These are phyloP conservation scores for Lachnellula subtilissima DNA, from an alignment of 2,329 filamentous ascomycete genomes.

Conservation along the genomic window DNA sequence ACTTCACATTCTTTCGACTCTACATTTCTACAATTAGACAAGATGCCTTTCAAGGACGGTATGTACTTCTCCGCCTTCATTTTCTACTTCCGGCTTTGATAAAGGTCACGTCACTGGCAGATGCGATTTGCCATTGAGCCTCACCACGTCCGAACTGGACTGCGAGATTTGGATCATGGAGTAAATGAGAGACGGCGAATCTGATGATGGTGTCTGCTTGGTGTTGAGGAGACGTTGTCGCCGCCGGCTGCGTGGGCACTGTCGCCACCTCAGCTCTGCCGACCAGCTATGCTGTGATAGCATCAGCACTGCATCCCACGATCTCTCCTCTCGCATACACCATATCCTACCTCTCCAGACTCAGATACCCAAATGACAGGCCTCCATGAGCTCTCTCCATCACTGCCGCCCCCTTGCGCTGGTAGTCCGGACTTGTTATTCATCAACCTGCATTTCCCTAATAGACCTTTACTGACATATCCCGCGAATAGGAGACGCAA, in stretches of 20 bases:
- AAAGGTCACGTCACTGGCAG: slow-evolving; percentile 19
- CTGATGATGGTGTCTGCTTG: background rate
- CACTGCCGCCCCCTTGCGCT: slow-evolving; percentile 16
- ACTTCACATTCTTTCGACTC: background rate
- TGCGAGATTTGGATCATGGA: background rate
- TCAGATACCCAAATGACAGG: background rate
- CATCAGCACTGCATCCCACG: slow-evolving; percentile 1
- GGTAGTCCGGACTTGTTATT: background rate
- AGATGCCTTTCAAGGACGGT: slow-evolving; percentile 38
- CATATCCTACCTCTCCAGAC: background rate
- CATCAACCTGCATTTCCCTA: background rate
- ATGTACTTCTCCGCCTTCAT: slow-evolving; percentile 22
- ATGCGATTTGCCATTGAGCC: slow-evolving; percentile 7
- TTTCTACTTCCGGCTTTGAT: slow-evolving; percentile 1
- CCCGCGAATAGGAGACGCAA: slow-evolving; percentile 67
- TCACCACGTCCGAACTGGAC: background rate
- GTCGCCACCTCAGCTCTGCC: background rate
- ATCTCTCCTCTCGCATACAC: background rate
- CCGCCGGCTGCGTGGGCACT: background rate
- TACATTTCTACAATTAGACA: slow-evolving; percentile 27
- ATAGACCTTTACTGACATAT: slow-evolving; percentile 28
- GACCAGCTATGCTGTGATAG: slow-evolving; percentile 1
- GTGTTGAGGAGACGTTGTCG: background rate
- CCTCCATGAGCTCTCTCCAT: background rate
- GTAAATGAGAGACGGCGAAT: background rate